Evolutionary conservation across 495 filamentous ascomycete species (phyloP).

Genomic region (Aspergillus heteromorphus): DNA sequence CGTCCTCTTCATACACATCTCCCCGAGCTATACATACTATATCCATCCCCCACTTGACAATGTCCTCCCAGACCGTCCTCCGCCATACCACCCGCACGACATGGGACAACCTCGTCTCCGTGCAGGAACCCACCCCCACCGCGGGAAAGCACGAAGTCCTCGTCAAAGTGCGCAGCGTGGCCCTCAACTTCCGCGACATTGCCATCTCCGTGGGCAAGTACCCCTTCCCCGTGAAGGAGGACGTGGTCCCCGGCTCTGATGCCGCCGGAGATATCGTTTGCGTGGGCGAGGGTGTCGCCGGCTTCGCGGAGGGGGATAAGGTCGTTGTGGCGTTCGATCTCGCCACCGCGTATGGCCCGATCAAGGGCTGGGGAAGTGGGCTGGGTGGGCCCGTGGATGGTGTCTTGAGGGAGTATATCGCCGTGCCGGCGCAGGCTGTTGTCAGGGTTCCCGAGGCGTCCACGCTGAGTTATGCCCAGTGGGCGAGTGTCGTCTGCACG

Average conservation of each 20-base stretch:
- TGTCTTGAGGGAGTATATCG: slow-evolving; percentile 57
- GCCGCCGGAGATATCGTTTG: slow-evolving; percentile 62
- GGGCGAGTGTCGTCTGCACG: slow-evolving; percentile 49
- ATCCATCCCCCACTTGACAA: no score
- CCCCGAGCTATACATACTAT: no score
- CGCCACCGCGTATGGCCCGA: slow-evolving; percentile 51
- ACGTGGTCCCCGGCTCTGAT: slow-evolving; percentile 61
- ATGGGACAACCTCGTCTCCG: not conserved
- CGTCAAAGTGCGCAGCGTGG: slow-evolving; percentile 53
- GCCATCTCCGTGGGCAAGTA: slow-evolving; percentile 58
- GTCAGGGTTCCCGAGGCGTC: slow-evolving; percentile 56
- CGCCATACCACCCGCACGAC: not conserved
- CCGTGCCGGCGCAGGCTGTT: slow-evolving; percentile 55
- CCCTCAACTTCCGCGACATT: slow-evolving; percentile 71
- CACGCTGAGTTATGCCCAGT: slow-evolving; percentile 45
- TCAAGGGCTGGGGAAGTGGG: slow-evolving; percentile 34
- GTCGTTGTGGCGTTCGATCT: slow-evolving; percentile 68
- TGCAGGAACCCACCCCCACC: slow-evolving; percentile 3
- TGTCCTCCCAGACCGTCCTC: not conserved
- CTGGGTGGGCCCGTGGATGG: slow-evolving; percentile 62
- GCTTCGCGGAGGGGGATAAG: slow-evolving; percentile 56
- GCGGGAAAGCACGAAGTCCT: slow-evolving; percentile 53
- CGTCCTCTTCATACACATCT: no score
- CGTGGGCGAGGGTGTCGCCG: slow-evolving; percentile 54
- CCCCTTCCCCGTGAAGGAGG: slow-evolving; percentile 47